Evolutionary conservation across 139 green algal genomes (phyloP).

Genomic region (Haematococcus sp.): DNA sequence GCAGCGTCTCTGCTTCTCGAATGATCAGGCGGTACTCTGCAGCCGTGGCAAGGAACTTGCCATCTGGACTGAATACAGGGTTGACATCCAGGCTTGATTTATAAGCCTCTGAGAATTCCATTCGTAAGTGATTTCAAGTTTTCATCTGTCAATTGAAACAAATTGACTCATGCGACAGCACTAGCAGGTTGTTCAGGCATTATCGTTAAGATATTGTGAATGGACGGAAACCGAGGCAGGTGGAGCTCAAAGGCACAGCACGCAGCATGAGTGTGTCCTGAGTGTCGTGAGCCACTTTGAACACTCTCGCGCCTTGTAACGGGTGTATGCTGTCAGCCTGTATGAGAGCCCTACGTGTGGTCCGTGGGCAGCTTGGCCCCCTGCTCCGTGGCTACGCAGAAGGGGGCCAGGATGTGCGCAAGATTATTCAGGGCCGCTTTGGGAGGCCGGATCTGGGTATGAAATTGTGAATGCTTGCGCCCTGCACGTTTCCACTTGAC

Average conservation of each 20-base stretch:
- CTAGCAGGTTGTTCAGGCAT: too few relatives aligned
- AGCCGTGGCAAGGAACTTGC: slow-evolving; percentile 55
- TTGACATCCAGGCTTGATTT: slow-evolving; percentile 38
- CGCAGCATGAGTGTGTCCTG: neutral
- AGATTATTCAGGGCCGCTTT: neutral
- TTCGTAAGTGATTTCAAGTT: slow-evolving; percentile 25
- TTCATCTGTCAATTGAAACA: too few relatives aligned
- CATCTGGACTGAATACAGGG: slow-evolving; percentile 72
- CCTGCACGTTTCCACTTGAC: too few relatives aligned
- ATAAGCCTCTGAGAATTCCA: slow-evolving; percentile 84
- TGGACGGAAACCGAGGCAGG: too few relatives aligned
- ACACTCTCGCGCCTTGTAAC: neutral
- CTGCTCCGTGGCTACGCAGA: neutral
- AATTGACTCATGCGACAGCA: too few relatives aligned
- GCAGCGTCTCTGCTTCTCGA: slow-evolving; percentile 57
- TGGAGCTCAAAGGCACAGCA: too few relatives aligned
- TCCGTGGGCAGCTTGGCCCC: too few relatives aligned
- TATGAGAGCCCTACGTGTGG: too few relatives aligned
- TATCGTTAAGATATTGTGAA: too few relatives aligned
- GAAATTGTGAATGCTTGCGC: too few relatives aligned
- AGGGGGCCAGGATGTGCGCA: neutral
- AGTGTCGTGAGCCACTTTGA: neutral
- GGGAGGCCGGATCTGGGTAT: neutral
- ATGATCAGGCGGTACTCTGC: slow-evolving; percentile 83
- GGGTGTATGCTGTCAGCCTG: neutral